These are phyloP conservation scores for Fusarium ambrosium DNA, from an alignment of 2,329 filamentous ascomycete species.

Conservation along the genomic window DNA sequence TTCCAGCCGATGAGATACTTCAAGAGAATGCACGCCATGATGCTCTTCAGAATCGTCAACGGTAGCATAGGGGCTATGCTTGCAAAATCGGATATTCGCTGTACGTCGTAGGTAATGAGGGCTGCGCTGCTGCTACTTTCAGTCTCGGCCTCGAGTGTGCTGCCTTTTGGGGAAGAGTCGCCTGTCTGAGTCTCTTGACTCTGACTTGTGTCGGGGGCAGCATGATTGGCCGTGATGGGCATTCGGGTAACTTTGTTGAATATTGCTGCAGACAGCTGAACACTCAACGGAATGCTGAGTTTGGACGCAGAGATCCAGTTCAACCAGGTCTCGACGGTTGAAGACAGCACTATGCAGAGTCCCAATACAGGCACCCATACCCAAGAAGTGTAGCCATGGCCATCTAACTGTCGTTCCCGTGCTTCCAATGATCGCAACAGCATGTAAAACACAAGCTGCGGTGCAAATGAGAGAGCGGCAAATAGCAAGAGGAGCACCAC, in stretches of 20 bases:
- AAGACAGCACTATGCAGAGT: background rate
- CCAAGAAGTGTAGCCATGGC: background rate
- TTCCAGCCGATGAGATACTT: background rate
- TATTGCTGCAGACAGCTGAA: background rate
- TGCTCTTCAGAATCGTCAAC: background rate
- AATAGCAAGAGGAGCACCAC: background rate
- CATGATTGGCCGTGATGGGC: background rate
- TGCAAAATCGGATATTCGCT: background rate
- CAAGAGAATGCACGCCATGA: background rate
- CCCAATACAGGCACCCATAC: background rate
- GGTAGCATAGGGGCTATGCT: background rate
- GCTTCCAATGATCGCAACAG: background rate
- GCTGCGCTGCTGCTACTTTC: background rate
- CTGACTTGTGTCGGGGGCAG: background rate
- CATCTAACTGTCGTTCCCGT: background rate
- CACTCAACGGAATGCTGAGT: background rate
- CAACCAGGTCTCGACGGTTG: background rate
- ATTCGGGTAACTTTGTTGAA: background rate
- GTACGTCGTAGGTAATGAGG: background rate
- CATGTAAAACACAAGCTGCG: background rate
- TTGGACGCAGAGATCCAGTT: background rate
- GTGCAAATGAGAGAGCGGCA: background rate
- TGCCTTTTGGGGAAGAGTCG: background rate
- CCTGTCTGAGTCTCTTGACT: background rate
- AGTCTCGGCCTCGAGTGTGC: background rate